These are phyloP conservation scores for Rubroshorea leprosula DNA, from an alignment of 345 rosid genomes.

Conservation along the genomic window DNA sequence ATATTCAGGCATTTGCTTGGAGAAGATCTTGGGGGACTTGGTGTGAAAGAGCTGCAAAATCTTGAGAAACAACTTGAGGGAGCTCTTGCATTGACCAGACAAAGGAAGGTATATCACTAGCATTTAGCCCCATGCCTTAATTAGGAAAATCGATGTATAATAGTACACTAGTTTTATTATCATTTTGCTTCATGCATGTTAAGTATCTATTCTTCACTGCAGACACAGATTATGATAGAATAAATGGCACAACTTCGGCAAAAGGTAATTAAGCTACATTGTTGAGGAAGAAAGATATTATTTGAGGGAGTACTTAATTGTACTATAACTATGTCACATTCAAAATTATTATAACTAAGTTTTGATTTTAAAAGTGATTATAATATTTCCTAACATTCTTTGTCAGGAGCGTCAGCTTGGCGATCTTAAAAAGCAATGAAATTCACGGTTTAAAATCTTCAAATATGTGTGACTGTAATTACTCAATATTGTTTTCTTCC, in stretches of 20 bases:
- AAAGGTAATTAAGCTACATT: no score
- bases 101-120: conserved; percentile 68
- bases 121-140: no score
- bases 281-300: no score
- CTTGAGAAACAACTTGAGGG: conserved; percentile 83
- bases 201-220: no score
- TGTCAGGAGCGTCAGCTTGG: conserved; percentile 84
- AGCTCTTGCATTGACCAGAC: conserved; percentile 67
- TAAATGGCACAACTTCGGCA: conserved; percentile 82
- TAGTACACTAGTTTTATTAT: no score
- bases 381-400: conserved; percentile 2
- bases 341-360: no score
- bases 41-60: conserved; percentile 59
- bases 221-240: conserved; percentile 74
- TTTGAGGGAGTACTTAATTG: no score
- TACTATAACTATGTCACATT: no score
- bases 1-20: conserved; percentile 71
- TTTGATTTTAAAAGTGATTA: no score
- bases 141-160: no score
- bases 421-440: conserved; percentile 78
- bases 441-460: conserved; percentile 45
- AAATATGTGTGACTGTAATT: background rate
- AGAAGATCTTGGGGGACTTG: conserved; percentile 75
- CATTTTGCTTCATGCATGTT: no score
- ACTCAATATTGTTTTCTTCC: background rate